Conservation (phyloP, 2,329 filamentous ascomycete genomes). For the Davidsoniella neocaledoniae region DNA sequence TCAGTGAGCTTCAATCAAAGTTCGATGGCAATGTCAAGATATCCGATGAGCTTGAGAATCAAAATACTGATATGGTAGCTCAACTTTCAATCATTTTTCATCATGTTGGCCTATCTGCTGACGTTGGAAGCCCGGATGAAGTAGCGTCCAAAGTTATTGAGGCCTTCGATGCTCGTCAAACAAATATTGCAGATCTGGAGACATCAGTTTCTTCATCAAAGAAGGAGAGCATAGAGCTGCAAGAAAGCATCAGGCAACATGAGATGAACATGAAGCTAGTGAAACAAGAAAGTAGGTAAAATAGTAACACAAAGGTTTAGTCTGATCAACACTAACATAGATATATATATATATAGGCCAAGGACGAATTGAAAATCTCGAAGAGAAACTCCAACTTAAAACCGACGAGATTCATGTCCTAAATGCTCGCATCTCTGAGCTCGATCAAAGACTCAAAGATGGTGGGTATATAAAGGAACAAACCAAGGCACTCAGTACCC, state of each 20-base stretch:
- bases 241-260: not conserved
- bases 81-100: too few species aligned
- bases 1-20: too few species aligned
- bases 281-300: conserved; percentile 3
- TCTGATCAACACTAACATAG: not conserved
- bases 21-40: too few species aligned
- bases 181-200: too few species aligned
- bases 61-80: not conserved
- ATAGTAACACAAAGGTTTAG: not conserved
- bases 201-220: too few species aligned
- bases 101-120: too few species aligned
- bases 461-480: not conserved
- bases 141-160: too few species aligned
- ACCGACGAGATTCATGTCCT: not conserved
- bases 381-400: conserved; percentile 3
- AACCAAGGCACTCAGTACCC: not conserved
- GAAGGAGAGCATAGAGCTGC: too few species aligned
- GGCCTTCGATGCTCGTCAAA: too few species aligned
- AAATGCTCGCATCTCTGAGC: conserved; percentile 3
- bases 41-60: not conserved
- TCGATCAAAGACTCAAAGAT: conserved; percentile 4
- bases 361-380: not conserved
- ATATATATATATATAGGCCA: conserved; percentile 1
- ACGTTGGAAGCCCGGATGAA: too few species aligned
- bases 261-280: not conserved